These are phyloP conservation scores for Coemansia sp. DNA, from an alignment of 192 early-diverging fungal genomes.

Conservation along the genomic window DNA sequence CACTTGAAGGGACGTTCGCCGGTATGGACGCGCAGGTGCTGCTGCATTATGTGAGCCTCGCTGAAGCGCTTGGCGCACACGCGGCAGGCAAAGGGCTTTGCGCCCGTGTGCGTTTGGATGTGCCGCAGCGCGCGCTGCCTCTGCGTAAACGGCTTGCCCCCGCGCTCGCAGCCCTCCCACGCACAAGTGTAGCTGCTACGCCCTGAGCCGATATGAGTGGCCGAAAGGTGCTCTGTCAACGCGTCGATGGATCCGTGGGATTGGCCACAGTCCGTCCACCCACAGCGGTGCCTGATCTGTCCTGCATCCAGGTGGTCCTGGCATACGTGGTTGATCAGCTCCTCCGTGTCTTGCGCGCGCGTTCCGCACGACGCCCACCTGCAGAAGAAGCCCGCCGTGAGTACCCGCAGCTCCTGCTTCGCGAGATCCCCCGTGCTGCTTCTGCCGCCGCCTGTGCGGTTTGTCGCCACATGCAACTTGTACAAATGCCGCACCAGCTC, in stretches of 20 bases:
- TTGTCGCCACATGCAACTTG: slow-evolving; percentile 51
- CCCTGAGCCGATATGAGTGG: slow-evolving; percentile 48
- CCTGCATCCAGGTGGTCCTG: slow-evolving; percentile 55
- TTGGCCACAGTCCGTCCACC: slow-evolving; percentile 65
- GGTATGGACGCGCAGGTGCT: slow-evolving; percentile 75
- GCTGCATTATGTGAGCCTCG: slow-evolving; percentile 75
- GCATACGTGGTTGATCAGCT: slow-evolving; percentile 62
- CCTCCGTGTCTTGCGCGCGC: slow-evolving; percentile 52
- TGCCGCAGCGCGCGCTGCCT: slow-evolving; percentile 74
- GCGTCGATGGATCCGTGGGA: slow-evolving; percentile 29
- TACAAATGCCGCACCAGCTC: slow-evolving; percentile 53
- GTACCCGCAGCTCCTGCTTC: not conserved
- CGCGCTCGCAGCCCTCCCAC: slow-evolving; percentile 59
- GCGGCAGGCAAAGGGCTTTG: slow-evolving; percentile 77
- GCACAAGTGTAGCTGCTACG: slow-evolving; percentile 48
- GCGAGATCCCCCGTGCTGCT: not conserved
- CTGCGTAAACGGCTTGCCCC: slow-evolving; percentile 67
- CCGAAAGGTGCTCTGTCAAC: slow-evolving; percentile 47
- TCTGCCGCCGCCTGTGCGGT: slow-evolving; percentile 13
- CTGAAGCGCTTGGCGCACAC: slow-evolving; percentile 78
- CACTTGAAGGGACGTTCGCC: slow-evolving; percentile 75
- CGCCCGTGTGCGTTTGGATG: slow-evolving; percentile 82
- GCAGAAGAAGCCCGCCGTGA: slow-evolving; percentile 47
- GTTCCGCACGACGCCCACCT: slow-evolving; percentile 63
- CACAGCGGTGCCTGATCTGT: slow-evolving; percentile 63